Conservation (phyloP, 306 rosid genomes). For the Trifolium dubium region DNA sequence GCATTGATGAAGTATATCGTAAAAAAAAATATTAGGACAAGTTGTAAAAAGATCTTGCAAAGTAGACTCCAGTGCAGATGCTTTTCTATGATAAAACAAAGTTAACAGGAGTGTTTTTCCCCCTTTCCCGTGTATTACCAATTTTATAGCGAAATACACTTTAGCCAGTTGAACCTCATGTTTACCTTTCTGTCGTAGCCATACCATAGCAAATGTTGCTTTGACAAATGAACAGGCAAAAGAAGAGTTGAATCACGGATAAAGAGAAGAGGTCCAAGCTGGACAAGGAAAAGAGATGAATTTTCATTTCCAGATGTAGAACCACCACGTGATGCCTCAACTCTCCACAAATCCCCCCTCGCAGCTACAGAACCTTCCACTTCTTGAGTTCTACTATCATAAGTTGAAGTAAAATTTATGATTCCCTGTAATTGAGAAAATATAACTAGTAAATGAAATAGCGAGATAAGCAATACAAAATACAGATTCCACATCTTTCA, state of each 20-base stretch:
- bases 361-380: slow-evolving; percentile 87
- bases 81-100: slow-evolving; percentile 24
- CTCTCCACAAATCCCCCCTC: slow-evolving; percentile 96
- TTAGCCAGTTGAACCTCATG: slow-evolving; percentile 33
- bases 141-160: slow-evolving; percentile 7
- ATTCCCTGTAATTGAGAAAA: slow-evolving; percentile 62
- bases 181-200: slow-evolving; percentile 97
- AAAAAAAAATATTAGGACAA: background rate
- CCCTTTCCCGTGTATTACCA: background rate
- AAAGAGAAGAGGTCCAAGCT: slow-evolving; percentile 92
- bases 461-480: slow-evolving; percentile 24
- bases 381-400: slow-evolving; percentile 85
- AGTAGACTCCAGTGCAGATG: background rate
- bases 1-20: background rate
- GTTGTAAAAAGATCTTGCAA: too few relatives aligned
- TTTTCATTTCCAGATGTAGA: slow-evolving; percentile 76
- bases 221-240: slow-evolving; percentile 91
- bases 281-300: slow-evolving; percentile 88
- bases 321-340: slow-evolving; percentile 87
- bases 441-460: slow-evolving; percentile 34
- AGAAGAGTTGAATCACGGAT: slow-evolving; percentile 95
- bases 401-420: slow-evolving; percentile 76
- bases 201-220: slow-evolving; percentile 97
- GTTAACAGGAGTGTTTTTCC: slow-evolving; percentile 3
- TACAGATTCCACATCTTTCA: slow-evolving; percentile 26